These are phyloP conservation scores for Podaxis mareebaensis DNA, from an alignment of 768 basidiomycete genomes.

Conservation along the genomic window DNA sequence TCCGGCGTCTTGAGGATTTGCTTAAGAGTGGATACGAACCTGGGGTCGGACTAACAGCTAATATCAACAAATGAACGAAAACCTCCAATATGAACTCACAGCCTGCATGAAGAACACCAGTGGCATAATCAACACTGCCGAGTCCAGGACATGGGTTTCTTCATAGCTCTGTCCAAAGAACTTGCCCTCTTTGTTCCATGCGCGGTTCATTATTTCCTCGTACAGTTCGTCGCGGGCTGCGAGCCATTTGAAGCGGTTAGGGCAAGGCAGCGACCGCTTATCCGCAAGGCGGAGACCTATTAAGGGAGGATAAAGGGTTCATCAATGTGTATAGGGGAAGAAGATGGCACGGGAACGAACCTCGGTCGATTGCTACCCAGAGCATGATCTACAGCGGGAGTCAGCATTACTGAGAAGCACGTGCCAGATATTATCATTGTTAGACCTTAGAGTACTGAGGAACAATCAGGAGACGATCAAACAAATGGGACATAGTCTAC, in stretches of 20 bases:
- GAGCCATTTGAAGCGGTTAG: conserved; percentile 21
- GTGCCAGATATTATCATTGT: background rate
- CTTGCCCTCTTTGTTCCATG: conserved; percentile 72
- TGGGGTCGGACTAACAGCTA: conserved; percentile 68
- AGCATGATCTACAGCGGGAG: conserved; percentile 69
- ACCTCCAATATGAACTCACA: conserved; percentile 37
- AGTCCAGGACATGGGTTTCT: conserved; percentile 77
- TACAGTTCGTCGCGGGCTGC: conserved; percentile 50
- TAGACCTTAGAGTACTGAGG: conserved; percentile 75
- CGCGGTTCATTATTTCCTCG: conserved; percentile 90
- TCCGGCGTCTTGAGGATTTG: conserved; percentile 85
- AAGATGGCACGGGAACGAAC: conserved; percentile 31
- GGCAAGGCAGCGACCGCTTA: conserved; percentile 91
- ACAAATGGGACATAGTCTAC: conserved; percentile 23
- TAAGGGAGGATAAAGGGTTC: conserved; percentile 29
- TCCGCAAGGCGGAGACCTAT: conserved; percentile 81
- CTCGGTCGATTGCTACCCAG: conserved; percentile 96
- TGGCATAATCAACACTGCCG: conserved; percentile 90
- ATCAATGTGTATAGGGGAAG: background rate
- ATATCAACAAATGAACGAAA: background rate
- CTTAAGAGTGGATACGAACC: conserved; percentile 85
- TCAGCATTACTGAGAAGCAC: conserved; percentile 14
- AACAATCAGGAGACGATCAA: background rate
- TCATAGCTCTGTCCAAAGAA: conserved; percentile 92
- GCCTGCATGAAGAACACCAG: conserved; percentile 89